These are phyloP conservation scores for Durotheca rogersii DNA, from an alignment of 495 filamentous ascomycete genomes.

Conservation along the genomic window DNA sequence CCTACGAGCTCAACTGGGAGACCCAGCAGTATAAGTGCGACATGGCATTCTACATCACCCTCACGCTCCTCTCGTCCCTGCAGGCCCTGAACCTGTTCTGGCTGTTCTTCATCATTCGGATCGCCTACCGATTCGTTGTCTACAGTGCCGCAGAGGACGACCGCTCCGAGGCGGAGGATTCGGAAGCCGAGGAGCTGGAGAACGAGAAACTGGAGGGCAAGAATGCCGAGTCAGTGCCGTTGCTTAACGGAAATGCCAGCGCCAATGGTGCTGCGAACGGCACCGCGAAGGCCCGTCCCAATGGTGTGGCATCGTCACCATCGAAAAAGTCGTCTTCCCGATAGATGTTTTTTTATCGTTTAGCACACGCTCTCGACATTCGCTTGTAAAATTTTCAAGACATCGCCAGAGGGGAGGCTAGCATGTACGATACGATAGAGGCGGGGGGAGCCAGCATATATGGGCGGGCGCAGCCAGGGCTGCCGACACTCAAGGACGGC, in stretches of 20 bases:
- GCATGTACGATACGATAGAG: slow-evolving; percentile 22
- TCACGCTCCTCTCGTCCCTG: slow-evolving; percentile 66
- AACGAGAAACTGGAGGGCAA: slow-evolving; percentile 16
- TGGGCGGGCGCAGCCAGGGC: slow-evolving; percentile 9
- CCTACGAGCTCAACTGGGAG: slow-evolving; percentile 84
- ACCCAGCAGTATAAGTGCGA: slow-evolving; percentile 80
- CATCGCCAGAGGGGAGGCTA: background rate
- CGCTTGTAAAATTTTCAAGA: slow-evolving; percentile 23
- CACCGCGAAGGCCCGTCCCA: slow-evolving; percentile 20
- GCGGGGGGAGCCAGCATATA: slow-evolving; percentile 18
- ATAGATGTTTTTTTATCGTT: slow-evolving; percentile 7
- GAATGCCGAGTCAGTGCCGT: slow-evolving; percentile 7
- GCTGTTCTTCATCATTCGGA: slow-evolving; percentile 78
- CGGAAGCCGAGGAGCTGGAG: slow-evolving; percentile 47
- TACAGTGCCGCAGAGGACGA: slow-evolving; percentile 52
- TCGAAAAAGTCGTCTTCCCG: slow-evolving; percentile 21
- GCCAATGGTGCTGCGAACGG: slow-evolving; percentile 26
- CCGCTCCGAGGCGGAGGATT: slow-evolving; percentile 50
- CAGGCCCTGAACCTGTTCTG: slow-evolving; percentile 86
- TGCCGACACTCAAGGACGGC: background rate
- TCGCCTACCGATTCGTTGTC: slow-evolving; percentile 60
- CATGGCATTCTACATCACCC: slow-evolving; percentile 73
- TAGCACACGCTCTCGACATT: slow-evolving; percentile 19
- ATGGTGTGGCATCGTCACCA: slow-evolving; percentile 18
- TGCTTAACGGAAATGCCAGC: slow-evolving; percentile 26